phyloP scores from a whole-genome alignment of 371 early-diverging fungal species.

The Saksenaea oblongispora region DNA sequence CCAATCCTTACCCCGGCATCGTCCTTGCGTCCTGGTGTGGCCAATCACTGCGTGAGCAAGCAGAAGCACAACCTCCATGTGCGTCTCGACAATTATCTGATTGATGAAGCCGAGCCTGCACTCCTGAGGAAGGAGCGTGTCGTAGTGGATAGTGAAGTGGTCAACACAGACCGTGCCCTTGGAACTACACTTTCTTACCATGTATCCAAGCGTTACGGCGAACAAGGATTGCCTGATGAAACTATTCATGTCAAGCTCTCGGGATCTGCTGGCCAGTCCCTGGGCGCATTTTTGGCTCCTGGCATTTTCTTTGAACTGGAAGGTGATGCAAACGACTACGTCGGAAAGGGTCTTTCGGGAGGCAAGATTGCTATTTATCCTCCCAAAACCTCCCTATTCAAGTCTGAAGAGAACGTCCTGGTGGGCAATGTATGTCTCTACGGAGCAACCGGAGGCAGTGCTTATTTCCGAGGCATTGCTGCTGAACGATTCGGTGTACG shows the following conservation, averaged over 20 bases:
- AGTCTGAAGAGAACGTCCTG: slow-evolving; percentile 82
- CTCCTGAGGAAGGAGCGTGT: slow-evolving; percentile 60
- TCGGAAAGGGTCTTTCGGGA: slow-evolving; percentile 94
- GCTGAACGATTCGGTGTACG: slow-evolving; percentile 96
- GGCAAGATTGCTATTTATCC: slow-evolving; percentile 86
- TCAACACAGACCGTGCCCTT: slow-evolving; percentile 92
- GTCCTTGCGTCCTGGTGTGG: slow-evolving; percentile 84
- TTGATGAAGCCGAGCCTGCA: slow-evolving; percentile 75
- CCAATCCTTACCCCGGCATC: slow-evolving; percentile 89
- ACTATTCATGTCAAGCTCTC: slow-evolving; percentile 79
- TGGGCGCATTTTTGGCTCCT: slow-evolving; percentile 89
- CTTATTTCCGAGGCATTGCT: slow-evolving; percentile 90
- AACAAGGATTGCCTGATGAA: slow-evolving; percentile 81
- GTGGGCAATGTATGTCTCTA: slow-evolving; percentile 95
- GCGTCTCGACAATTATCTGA: slow-evolving; percentile 82
- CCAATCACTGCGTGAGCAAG: slow-evolving; percentile 75
- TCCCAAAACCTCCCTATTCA: slow-evolving; percentile 74
- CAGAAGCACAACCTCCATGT: slow-evolving; percentile 87
- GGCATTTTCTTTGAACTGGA: slow-evolving; percentile 89
- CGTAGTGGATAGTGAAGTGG: slow-evolving; percentile 62
- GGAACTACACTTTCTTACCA: slow-evolving; percentile 89
- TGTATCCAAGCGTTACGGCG: slow-evolving; percentile 78
- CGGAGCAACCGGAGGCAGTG: slow-evolving; percentile 89
- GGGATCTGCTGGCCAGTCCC: slow-evolving; percentile 94
- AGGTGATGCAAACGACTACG: slow-evolving; percentile 96